Evolutionary conservation across 495 filamentous ascomycete genomes (phyloP).

Genomic region (Aspergillus taichungensis): DNA sequence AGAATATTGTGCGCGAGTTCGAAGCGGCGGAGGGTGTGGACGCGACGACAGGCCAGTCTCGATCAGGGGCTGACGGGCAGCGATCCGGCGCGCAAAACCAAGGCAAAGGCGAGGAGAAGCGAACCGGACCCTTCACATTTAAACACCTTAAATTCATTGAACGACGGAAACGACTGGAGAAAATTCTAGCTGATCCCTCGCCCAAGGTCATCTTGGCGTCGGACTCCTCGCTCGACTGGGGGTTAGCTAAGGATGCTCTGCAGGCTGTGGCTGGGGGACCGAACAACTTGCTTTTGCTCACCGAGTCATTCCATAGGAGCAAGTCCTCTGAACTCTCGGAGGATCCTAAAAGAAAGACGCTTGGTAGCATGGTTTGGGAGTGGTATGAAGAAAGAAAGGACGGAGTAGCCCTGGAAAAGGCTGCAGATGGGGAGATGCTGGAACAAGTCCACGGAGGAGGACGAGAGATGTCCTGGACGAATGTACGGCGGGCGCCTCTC

Average conservation of each 20-base stretch:
- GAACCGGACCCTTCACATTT: constrained; percentile 80
- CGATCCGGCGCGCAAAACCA: constrained; percentile 23
- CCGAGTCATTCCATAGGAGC: constrained; percentile 51
- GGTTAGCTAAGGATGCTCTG: constrained; percentile 85
- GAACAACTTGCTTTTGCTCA: constrained; percentile 76
- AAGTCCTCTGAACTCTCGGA: constrained; percentile 23
- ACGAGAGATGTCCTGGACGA: constrained; percentile 48
- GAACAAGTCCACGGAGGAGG: constrained; percentile 59
- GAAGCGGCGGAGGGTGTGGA: constrained; percentile 60
- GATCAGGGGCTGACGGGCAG: constrained; percentile 28
- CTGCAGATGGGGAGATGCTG: constrained; percentile 48
- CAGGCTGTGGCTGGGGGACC: constrained; percentile 60
- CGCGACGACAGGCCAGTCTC: constrained; percentile 35
- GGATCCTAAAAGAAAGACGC: constrained; percentile 25
- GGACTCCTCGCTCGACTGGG: constrained; percentile 86
- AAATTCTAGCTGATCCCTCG: constrained; percentile 40
- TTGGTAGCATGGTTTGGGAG: constrained; percentile 57
- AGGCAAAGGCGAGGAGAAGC: constrained; percentile 33
- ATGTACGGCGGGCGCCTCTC: constrained; percentile 54
- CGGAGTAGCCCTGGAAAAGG: constrained; percentile 51
- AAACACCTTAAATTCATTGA: constrained; percentile 75
- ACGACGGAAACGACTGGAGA: constrained; percentile 61
- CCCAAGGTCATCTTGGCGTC: constrained; percentile 84
- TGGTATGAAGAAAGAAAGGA: constrained; percentile 62
- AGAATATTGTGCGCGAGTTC: constrained; percentile 81